Evolutionary conservation across 1,284 basidiomycete genomes (phyloP).

Genomic region (Fomitopsis pinicola): DNA sequence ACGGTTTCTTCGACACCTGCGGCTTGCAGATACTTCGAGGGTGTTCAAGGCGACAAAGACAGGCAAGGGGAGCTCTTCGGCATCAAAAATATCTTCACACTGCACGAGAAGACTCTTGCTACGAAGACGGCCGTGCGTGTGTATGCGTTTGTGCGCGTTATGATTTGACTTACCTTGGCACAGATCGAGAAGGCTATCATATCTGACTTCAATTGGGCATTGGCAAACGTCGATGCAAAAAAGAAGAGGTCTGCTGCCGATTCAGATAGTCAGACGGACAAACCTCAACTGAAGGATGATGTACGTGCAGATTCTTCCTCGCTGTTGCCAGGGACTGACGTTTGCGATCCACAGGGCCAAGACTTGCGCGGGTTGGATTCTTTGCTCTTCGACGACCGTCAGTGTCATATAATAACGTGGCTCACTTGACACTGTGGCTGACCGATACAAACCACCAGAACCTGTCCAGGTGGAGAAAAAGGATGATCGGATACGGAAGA

Average conservation of each 20-base stretch:
- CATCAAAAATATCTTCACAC: conserved; percentile 74
- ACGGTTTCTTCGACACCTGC: neutral
- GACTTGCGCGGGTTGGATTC: conserved; percentile 60
- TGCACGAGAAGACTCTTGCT: conserved; percentile 69
- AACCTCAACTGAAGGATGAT: conserved; percentile 48
- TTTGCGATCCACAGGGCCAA: conserved; percentile 29
- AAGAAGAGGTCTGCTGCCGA: conserved; percentile 32
- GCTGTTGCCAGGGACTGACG: neutral
- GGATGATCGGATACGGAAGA: conserved; percentile 49
- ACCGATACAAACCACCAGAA: conserved; percentile 9
- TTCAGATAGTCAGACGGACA: conserved; percentile 47
- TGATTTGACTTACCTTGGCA: neutral
- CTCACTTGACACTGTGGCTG: neutral
- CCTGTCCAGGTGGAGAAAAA: conserved; percentile 21
- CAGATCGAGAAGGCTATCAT: conserved; percentile 75
- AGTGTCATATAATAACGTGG: conserved; percentile 11
- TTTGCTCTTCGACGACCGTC: conserved; percentile 67
- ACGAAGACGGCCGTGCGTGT: conserved; percentile 63
- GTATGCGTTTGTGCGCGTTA: neutral
- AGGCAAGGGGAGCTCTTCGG: conserved; percentile 82
- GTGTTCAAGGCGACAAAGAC: conserved; percentile 70
- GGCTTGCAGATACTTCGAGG: conserved; percentile 65
- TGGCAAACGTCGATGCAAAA: conserved; percentile 56
- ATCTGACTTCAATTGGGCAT: conserved; percentile 72
- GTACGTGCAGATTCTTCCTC: conserved; percentile 25